Evolutionary conservation across 2,329 filamentous ascomycete genomes (phyloP).

Genomic region (Trichoderma simmonsii): DNA sequence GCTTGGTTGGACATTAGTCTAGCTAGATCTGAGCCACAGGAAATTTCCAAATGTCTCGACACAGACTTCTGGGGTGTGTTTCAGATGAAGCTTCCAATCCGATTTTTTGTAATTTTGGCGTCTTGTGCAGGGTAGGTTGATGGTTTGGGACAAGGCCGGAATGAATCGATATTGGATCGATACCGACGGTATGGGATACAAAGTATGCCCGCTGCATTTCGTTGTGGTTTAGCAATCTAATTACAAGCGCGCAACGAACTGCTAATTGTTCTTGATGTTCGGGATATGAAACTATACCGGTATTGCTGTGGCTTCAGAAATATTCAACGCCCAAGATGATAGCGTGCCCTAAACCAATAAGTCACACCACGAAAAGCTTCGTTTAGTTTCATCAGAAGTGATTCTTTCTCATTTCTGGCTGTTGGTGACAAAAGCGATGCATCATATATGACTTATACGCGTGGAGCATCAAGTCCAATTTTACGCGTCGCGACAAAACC

Average conservation of each 20-base stretch:
- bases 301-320: neutral
- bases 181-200: neutral
- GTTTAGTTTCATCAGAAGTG: neutral
- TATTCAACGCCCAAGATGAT: neutral
- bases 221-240: neutral
- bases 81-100: neutral
- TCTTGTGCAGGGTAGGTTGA: neutral
- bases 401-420: neutral
- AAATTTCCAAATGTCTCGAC: neutral
- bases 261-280: neutral
- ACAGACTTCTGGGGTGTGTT: neutral
- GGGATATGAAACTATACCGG: neutral
- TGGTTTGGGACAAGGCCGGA: neutral
- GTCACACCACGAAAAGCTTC: neutral
- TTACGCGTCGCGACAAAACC: neutral
- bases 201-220: neutral
- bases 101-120: neutral
- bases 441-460: neutral
- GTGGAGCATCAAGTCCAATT: neutral
- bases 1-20: neutral
- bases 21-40: neutral
- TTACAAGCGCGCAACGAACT: neutral
- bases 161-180: neutral
- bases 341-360: neutral
- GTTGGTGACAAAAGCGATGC: neutral